Evolutionary conservation across 2,329 filamentous ascomycete genomes (phyloP), one percentile per base, ranked within the genome.

Genomic region (Dothistroma pini): DNA sequence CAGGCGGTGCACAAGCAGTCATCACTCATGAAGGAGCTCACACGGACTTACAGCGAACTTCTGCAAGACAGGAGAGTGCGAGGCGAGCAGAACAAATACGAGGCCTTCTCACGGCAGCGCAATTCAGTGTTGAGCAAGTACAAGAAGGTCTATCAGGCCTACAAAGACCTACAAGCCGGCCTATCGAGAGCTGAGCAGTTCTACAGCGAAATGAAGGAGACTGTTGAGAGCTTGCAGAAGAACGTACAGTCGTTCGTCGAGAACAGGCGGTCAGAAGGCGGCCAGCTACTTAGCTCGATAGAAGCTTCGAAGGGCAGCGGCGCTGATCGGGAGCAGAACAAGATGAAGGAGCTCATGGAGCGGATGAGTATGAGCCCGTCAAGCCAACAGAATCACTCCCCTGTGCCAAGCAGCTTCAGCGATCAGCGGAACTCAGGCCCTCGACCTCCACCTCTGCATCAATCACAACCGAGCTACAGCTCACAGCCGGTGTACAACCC

Each of bases 1-100:
- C 92, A 97, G 75, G 93, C 95, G 14, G 96, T 92, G 64, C 95
- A 99, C 77, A 99, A 97, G 77, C 95, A 99, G 75, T 87, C 90
- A 0, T 88, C 91, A 0, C 79, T 99, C 57, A 92, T 99, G 86
- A 97, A 97, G 76, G 95, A 99, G 69, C 83, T 99, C 51, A 96
- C 92, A 0, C 84, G 86, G 41, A 87, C 89, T 0, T 97, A 97
- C 76, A 93, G 93, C 70, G 86, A 88, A 61, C 82, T 99, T 8
- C 78, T 97, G 41, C 93, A 97, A 75, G 95, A 99, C 76, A 96
- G 96, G 80, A 86, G 95, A 58, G 93, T 99, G 14, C 86, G 92
- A 54, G 86, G 91, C 0, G 95, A 99, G 76, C 93, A 97, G 78
- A 96, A 87, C 78, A 97, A 96, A 76, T 97, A 97, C 71, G 95